Base-by-base conservation (phyloP, 345 rosid genomes). In the Pugionium dolabratum region DNA sequence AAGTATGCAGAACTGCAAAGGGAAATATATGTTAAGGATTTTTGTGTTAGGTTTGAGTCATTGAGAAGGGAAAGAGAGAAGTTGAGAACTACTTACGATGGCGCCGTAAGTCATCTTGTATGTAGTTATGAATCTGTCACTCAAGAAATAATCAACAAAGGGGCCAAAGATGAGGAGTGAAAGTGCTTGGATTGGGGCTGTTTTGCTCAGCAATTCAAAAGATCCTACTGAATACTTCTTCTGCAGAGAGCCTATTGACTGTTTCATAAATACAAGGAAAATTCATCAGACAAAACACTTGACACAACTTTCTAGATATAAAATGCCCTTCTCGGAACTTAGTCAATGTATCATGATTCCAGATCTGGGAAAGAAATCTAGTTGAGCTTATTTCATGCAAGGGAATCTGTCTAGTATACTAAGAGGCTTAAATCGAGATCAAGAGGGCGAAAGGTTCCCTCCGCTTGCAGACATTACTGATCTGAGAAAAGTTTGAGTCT, bases 111-210 rank as follows among this genome's bases (percentile, higher is more conserved):
- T 77, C 83, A 86, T 72, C 78, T 85, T 83, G 75, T 93, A 93
- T 59, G 74, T 83, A 39, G 81, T 72, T 33, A 89, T 62, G 50
- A 86, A 81, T 64, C 77, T 83, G 36, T 86, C 89, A n/a, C 76
- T 86, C 34, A 93, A 90, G 70, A 30, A 79, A 80, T 82, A 89
- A 69, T 93, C 98, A 31, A 85, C 64, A 53, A 89, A 87, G 4
- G 98, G 98, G 39, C 98, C 98, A 25, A 89, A 60, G 62, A 86
- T 44, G 66, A 93, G 89, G 28, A 93, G 98, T 61, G 96, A 93
- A 42, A 85, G n/a, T n/a, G 97, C 97, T 85, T 93, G 98, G 71
- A 93, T 93, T 44, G 98, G 98, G 36, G 98, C 98, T 33, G 97
- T 93, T 79, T 79, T 88, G 73, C 97, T 89, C 67, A 93, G 73